Evolutionary conservation across 164 flowering plant species (phyloP).

Genomic region (Amborella trichopoda): DNA sequence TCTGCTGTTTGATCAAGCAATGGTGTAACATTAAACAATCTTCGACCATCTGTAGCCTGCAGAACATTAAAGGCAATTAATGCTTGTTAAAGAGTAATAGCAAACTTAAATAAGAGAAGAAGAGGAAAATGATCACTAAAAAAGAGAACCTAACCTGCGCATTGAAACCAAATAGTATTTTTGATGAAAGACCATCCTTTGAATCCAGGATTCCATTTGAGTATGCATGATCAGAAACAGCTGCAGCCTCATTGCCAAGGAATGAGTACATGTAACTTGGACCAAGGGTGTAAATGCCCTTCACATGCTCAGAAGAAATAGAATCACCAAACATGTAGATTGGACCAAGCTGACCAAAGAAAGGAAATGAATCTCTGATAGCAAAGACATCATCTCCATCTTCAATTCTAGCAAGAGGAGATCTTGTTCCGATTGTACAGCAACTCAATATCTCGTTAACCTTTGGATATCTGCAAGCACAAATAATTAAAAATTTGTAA

Average conservation of each 20-base stretch:
- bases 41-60: conserved; percentile 83
- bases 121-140: background rate
- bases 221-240: conserved; percentile 29
- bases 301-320: conserved; percentile 74
- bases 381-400: conserved; percentile 30
- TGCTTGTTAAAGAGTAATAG: background rate
- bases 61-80: conserved; percentile 18
- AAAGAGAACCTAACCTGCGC: conserved; percentile 59
- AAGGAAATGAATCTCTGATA: conserved; percentile 52
- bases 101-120: no score
- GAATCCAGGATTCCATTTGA: conserved; percentile 67
- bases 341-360: conserved; percentile 95
- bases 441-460: conserved; percentile 49
- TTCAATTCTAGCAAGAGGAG: conserved; percentile 26
- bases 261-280: conserved; percentile 98
- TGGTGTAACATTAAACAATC: conserved; percentile 70
- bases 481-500: no score
- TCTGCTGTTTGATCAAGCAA: conserved; percentile 40
- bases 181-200: conserved; percentile 86
- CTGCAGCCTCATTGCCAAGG: conserved; percentile 58
- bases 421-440: conserved; percentile 63
- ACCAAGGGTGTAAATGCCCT: conserved; percentile 71
- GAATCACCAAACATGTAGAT: conserved; percentile 79
- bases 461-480: conserved; percentile 66
- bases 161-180: conserved; percentile 79